Evolutionary conservation across 768 basidiomycete species (phyloP).

Genomic region (Chlorophyllum brunneum): DNA sequence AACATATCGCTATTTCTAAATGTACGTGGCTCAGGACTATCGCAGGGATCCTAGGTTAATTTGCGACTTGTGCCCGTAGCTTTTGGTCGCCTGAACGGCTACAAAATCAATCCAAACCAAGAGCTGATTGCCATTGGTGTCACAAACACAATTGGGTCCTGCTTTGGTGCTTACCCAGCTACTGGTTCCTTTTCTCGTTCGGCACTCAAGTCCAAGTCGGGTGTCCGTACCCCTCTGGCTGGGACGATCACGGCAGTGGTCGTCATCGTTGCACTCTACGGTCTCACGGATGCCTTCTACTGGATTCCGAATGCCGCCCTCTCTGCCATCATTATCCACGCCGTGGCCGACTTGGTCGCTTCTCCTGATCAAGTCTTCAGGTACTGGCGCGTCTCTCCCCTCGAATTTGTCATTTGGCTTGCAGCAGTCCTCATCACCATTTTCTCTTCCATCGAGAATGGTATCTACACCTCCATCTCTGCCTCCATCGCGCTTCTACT

Average conservation of each 20-base stretch:
- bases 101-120: conserved; percentile 92
- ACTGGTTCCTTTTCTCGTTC: conserved; percentile 99
- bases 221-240: conserved; percentile 92
- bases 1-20: conserved; percentile 97
- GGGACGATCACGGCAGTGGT: conserved; percentile 83
- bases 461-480: conserved; percentile 85
- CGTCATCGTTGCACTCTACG: conserved; percentile 92
- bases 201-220: conserved; percentile 92
- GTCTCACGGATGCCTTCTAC: conserved; percentile 88
- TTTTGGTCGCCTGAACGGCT: conserved; percentile 91
- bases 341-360: conserved; percentile 84
- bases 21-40: conserved; percentile 43
- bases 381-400: conserved; percentile 92
- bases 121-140: conserved; percentile 98
- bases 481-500: conserved; percentile 78
- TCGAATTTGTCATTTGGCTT: conserved; percentile 87
- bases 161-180: conserved; percentile 91
- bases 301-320: conserved; percentile 82
- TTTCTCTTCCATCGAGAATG: conserved; percentile 92
- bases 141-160: conserved; percentile 84
- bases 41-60: background rate
- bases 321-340: conserved; percentile 95
- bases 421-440: conserved; percentile 87
- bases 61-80: conserved; percentile 39
- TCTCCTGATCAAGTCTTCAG: conserved; percentile 76